Conservation (phyloP, 805 yeast species). For the Candida wancherniae region DNA sequence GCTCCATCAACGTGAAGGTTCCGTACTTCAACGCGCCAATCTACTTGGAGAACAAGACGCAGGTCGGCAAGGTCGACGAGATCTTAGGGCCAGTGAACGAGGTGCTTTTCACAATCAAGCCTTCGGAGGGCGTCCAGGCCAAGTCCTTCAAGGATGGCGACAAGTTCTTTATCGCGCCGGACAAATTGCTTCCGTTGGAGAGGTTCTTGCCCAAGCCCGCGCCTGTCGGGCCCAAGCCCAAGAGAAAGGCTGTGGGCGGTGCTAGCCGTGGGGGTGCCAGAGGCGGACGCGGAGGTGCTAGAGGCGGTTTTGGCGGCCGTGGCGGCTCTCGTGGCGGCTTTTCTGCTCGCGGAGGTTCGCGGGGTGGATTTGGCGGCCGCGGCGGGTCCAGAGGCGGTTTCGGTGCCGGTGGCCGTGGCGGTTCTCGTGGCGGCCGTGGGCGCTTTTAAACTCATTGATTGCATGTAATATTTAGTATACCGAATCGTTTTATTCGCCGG, state of each 20-base stretch:
- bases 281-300: constrained; percentile 30
- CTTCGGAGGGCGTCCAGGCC: constrained; percentile 95
- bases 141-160: constrained; percentile 91
- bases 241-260: constrained; percentile 56
- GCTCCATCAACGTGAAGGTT: constrained; percentile 86
- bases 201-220: constrained; percentile 97
- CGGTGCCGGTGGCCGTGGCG: constrained; percentile 25
- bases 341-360: constrained; percentile 20
- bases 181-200: constrained; percentile 90
- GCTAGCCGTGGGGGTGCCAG: constrained; percentile 44
- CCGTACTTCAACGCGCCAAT: constrained; percentile 99
- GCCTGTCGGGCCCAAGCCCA: constrained; percentile 75
- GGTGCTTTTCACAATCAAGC: constrained; percentile 95
- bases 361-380: constrained; percentile 32
- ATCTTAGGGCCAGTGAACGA: constrained; percentile 96
- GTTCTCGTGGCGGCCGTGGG: constrained; percentile 20
- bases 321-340: constrained; percentile 41
- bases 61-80: constrained; percentile 96
- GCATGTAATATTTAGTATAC: constrained; percentile 13
- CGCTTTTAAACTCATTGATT: constrained; percentile 9
- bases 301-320: constrained; percentile 20
- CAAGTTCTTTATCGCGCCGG: constrained; percentile 92
- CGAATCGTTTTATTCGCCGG: constrained; percentile 4
- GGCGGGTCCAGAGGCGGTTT: constrained; percentile 16
- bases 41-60: constrained; percentile 91